Base-by-base conservation (phyloP, 1,284 basidiomycete species). In the Microstroma glucosiphilum region DNA sequence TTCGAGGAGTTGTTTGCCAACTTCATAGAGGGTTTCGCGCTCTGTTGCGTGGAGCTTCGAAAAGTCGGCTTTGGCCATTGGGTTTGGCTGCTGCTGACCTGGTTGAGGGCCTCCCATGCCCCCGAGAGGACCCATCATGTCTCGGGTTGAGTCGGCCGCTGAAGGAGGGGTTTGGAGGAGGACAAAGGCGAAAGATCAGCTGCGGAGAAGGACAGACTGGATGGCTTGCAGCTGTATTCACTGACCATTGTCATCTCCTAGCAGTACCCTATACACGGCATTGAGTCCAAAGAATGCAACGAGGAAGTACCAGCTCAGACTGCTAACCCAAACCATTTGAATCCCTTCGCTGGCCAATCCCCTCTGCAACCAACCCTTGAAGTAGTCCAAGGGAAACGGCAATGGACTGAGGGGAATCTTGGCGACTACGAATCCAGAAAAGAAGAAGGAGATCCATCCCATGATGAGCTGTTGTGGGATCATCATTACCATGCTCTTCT, bases 361-460 rank as follows among this genome's bases (percentile, higher is more conserved):
- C 58, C 93, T 86, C 77, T 98, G 93, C 9, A 99, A 86, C 88
- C 98, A 94, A n/a, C 90, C 89, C 80, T 97, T 98, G 85, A 98
- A 98, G 3, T 94, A 90, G 4, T 96, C 98, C 60, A 98, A 82
- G 0, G 96, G 96, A 82, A 99, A 99, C 0, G 96, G 96, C 0
- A 99, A 83, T 78, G 93, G 94, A 9, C 30, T 37, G 81, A 97
- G 72, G 73, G 64, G 46, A 1, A 21, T 17, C 21, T 12, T 8
- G 2, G 25, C n/a, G 25, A 64, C 85, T 59, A 98, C 90, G 79
- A 98, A 97, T 40, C 94, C 94, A 69, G 91, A 90, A 82, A 98
- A 98, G 86, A 98, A 98, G 80, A 94, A 93, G 81, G 94, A 96
- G 83, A 99, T 96, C 91, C 96, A 98, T 67, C 93, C 94, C 96